Conservation (phyloP, 2,329 filamentous ascomycete species). For the Sordariomycetes sp. region DNA sequence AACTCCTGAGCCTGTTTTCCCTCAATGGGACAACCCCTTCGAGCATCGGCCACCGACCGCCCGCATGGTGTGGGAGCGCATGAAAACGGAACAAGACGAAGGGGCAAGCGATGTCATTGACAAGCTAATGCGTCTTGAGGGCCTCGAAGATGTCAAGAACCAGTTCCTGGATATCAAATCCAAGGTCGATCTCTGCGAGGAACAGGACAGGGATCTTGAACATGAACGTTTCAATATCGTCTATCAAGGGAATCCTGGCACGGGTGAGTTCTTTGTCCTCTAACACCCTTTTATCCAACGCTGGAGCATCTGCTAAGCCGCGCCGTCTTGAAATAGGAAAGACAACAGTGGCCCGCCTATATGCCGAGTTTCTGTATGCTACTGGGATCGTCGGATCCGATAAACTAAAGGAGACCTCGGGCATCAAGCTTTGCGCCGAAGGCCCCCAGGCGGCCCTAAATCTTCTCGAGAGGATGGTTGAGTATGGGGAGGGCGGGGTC, state of each 20-base stretch:
- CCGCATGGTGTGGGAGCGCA: too few relatives aligned
- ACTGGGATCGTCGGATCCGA: constrained; percentile 51
- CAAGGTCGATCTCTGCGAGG: not conserved
- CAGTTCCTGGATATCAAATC: not conserved
- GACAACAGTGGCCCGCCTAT: constrained; percentile 65
- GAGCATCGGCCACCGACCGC: too few relatives aligned
- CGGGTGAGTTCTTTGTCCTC: too few relatives aligned
- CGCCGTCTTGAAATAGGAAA: constrained; percentile 46
- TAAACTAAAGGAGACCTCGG: constrained; percentile 55
- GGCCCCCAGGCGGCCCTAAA: constrained; percentile 46
- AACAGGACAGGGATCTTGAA: constrained; percentile 30
- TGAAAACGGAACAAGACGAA: too few relatives aligned
- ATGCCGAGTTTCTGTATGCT: constrained; percentile 52
- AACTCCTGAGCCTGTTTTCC: too few relatives aligned
- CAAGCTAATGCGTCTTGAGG: not conserved
- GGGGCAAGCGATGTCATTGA: not conserved
- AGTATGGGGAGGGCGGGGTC: constrained; percentile 32
- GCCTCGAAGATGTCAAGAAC: not conserved
- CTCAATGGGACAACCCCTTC: too few relatives aligned
- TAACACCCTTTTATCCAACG: too few relatives aligned
- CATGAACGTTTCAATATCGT: constrained; percentile 41
- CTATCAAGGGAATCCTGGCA: constrained; percentile 62
- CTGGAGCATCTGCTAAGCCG: too few relatives aligned
- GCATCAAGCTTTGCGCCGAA: constrained; percentile 47
- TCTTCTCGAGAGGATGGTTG: constrained; percentile 26